A percentile compares a stretch with the other conserved stretches of the same genome.
Conservation (phyloP, 495 filamentous ascomycete genomes). For the Penicillium dipodomyicola region DNA sequence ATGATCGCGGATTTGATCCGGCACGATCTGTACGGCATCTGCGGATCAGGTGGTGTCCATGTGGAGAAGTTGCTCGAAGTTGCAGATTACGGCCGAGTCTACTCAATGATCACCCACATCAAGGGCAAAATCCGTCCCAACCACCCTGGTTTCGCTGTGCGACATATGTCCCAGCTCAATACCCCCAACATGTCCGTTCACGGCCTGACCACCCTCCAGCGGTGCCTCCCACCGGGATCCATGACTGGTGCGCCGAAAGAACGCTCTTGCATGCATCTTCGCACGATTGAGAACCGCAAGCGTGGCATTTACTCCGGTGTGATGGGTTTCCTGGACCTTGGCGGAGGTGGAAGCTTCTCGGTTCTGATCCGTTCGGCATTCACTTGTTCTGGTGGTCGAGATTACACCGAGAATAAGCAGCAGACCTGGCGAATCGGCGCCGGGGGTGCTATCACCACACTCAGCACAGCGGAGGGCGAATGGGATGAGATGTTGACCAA, state of each 20-base stretch:
- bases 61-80: slow-evolving; percentile 75
- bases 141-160: slow-evolving; percentile 38
- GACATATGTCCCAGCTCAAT: slow-evolving; percentile 34
- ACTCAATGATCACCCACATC: slow-evolving; percentile 85
- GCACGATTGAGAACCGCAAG: slow-evolving; percentile 58
- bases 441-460: slow-evolving; percentile 80
- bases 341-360: slow-evolving; percentile 81
- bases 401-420: slow-evolving; percentile 49
- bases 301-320: slow-evolving; percentile 88
- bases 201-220: slow-evolving; percentile 74
- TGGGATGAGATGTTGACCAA: slow-evolving; percentile 91
- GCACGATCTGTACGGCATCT: slow-evolving; percentile 83
- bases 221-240: slow-evolving; percentile 77
- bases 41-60: slow-evolving; percentile 60
- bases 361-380: slow-evolving; percentile 83
- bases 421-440: slow-evolving; percentile 81
- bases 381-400: slow-evolving; percentile 40
- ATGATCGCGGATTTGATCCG: slow-evolving; percentile 97
- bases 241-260: slow-evolving; percentile 98
- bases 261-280: slow-evolving; percentile 78
- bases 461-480: slow-evolving; percentile 75
- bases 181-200: slow-evolving; percentile 43
- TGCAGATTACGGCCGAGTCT: slow-evolving; percentile 87
- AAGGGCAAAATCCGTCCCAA: slow-evolving; percentile 57
- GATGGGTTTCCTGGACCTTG: slow-evolving; percentile 82